These are phyloP conservation scores for Beauveria brongniartii DNA, from an alignment of 2,329 filamentous ascomycete species.

Conservation along the genomic window DNA sequence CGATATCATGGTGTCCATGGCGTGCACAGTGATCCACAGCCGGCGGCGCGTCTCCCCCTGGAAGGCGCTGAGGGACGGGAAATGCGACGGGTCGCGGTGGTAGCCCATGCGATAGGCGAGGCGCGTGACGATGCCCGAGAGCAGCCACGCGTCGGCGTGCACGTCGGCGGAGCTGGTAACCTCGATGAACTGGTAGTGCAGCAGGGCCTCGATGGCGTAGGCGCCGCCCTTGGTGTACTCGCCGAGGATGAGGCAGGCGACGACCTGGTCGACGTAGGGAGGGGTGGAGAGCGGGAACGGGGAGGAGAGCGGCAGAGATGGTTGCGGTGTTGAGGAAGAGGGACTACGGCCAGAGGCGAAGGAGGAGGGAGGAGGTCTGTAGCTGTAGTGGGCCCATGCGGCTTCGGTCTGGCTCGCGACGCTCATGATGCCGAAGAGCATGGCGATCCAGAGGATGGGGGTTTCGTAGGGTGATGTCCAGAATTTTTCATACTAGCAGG, in stretches of 20 bases:
- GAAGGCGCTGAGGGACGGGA: slow-evolving; percentile 32
- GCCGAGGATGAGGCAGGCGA: slow-evolving; percentile 35
- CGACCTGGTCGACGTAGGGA: slow-evolving; percentile 24
- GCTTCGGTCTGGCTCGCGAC: slow-evolving; percentile 20
- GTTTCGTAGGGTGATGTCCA: slow-evolving; percentile 30
- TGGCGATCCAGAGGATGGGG: slow-evolving; percentile 36
- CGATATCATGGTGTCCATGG: slow-evolving; percentile 36
- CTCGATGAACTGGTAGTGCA: slow-evolving; percentile 32
- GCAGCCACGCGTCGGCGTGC: slow-evolving; percentile 35
- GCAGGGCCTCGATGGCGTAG: slow-evolving; percentile 35
- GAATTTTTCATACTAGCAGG: slow-evolving; percentile 33
- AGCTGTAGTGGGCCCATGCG: slow-evolving; percentile 20
- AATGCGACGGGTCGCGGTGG: slow-evolving; percentile 34
- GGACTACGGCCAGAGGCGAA: background rate
- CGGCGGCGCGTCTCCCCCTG: slow-evolving; percentile 41
- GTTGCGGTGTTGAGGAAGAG: slow-evolving; percentile 5
- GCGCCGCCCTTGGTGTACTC: slow-evolving; percentile 33
- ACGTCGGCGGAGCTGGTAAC: slow-evolving; percentile 20
- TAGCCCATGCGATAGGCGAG: slow-evolving; percentile 41
- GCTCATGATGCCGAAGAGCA: slow-evolving; percentile 35
- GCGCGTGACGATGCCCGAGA: slow-evolving; percentile 33
- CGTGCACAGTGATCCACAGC: slow-evolving; percentile 34
- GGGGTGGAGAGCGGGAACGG: slow-evolving; percentile 4
- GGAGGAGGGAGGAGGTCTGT: background rate
- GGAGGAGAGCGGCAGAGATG: slow-evolving; percentile 17